Percentiles rank a stretch among this genome's conserved stretches.
phyloP scores from a whole-genome alignment of 352 stramenopile genomes.

The Thalassiosira sp. region DNA sequence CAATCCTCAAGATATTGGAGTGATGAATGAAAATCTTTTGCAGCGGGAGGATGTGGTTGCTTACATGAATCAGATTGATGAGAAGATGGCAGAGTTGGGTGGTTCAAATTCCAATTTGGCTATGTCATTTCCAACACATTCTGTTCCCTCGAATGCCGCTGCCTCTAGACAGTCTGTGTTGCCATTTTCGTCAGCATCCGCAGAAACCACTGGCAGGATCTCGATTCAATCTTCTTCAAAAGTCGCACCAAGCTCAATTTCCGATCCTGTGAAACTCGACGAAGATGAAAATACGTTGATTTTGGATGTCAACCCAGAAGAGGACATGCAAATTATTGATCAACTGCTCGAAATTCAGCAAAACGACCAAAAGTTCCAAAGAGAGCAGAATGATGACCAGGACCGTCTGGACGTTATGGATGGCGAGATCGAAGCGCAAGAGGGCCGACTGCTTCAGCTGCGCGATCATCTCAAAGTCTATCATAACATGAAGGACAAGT shows the following conservation, averaged over 20 bases:
- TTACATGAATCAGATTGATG: constrained; percentile 66
- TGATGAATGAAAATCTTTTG: constrained; percentile 54
- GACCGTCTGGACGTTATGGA: constrained; percentile 73
- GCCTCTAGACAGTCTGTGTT: too few species aligned
- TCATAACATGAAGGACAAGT: constrained; percentile 79
- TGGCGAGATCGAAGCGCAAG: constrained; percentile 72
- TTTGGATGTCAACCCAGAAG: constrained; percentile 76
- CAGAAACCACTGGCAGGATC: too few species aligned
- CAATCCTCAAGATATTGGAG: constrained; percentile 46
- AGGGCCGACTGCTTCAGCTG: constrained; percentile 72
- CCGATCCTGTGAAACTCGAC: too few species aligned
- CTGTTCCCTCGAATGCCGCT: not conserved
- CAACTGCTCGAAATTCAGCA: constrained; percentile 81
- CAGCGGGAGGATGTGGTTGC: constrained; percentile 61
- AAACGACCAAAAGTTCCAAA: too few species aligned
- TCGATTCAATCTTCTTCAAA: too few species aligned
- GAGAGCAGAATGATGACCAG: too few species aligned
- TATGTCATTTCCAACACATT: constrained; percentile 16
- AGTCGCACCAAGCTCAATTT: too few species aligned
- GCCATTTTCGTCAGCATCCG: too few species aligned
- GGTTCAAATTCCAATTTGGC: constrained; percentile 22
- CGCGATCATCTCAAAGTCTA: constrained; percentile 78
- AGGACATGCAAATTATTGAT: constrained; percentile 82
- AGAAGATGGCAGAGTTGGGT: constrained; percentile 46
- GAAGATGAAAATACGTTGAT: constrained; percentile 26